Percentiles rank a stretch among this genome's conserved stretches.
Evolutionary conservation across 495 filamentous ascomycete species (phyloP).

Genomic region (Talaromyces nanjingensis): DNA sequence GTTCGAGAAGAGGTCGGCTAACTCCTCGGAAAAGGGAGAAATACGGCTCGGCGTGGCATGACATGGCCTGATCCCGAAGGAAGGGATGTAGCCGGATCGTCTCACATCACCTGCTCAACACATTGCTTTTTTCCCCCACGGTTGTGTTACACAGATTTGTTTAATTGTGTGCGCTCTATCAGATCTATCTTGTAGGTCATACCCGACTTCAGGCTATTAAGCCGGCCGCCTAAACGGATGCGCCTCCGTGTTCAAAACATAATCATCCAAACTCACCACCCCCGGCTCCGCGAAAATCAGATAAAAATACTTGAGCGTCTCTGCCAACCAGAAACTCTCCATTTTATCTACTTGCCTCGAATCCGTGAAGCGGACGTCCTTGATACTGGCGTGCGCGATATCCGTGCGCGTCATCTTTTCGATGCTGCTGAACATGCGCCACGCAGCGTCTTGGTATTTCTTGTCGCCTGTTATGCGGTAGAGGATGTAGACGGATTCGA

Average conservation of each 20-base stretch:
- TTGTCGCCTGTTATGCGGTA: conserved; percentile 68
- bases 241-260: conserved; percentile 71
- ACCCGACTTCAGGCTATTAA: neutral
- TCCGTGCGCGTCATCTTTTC: conserved; percentile 52
- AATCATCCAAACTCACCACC: conserved; percentile 62
- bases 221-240: conserved; percentile 57
- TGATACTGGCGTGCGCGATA: conserved; percentile 51
- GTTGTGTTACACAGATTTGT: neutral
- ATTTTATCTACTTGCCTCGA: conserved; percentile 38
- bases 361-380: conserved; percentile 41
- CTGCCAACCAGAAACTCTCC: conserved; percentile 59
- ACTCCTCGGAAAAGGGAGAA: neutral
- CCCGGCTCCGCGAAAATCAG: conserved; percentile 71
- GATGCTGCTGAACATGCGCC: conserved; percentile 69
- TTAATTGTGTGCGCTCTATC: neutral
- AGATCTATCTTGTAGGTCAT: neutral
- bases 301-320: conserved; percentile 94
- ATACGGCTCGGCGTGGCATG: neutral
- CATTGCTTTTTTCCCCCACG: neutral
- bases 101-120: neutral
- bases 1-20: neutral
- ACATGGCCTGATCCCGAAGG: neutral
- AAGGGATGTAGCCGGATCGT: neutral
- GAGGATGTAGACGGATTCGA: conserved; percentile 68
- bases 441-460: conserved; percentile 60